These are phyloP conservation scores for Cryptococcus sp. DNA, from an alignment of 1,284 basidiomycete species.

Conservation along the genomic window DNA sequence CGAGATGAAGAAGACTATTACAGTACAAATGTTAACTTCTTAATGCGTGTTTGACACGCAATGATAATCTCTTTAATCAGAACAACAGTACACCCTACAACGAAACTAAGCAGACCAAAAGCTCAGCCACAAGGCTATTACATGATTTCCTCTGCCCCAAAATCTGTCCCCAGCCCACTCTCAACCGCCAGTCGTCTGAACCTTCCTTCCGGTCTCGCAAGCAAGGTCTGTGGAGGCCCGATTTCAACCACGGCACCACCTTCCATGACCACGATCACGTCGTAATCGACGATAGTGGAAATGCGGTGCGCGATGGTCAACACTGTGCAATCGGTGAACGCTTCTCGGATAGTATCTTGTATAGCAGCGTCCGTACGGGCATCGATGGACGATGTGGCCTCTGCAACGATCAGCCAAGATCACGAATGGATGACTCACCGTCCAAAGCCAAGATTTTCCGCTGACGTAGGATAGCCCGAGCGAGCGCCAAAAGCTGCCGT, in stretches of 20 bases:
- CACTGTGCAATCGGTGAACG: constrained; percentile 39
- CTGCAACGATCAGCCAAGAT: constrained; percentile 18
- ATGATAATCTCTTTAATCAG: too few species aligned
- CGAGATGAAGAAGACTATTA: too few species aligned
- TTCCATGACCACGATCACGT: constrained; percentile 29
- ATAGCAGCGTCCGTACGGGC: constrained; percentile 49
- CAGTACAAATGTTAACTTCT: too few species aligned
- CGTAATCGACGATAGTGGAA: constrained; percentile 27
- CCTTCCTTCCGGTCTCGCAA: constrained; percentile 16
- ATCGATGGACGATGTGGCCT: constrained; percentile 54
- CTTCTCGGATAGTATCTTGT: constrained; percentile 45
- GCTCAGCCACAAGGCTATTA: too few species aligned
- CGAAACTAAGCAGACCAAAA: too few species aligned
- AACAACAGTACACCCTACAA: too few species aligned
- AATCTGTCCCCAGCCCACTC: constrained; percentile 2
- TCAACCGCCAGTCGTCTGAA: constrained; percentile 20
- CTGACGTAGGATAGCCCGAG: constrained; percentile 53
- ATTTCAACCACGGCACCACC: constrained; percentile 21
- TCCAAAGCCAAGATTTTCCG: constrained; percentile 56
- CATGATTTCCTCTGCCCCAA: too few species aligned
- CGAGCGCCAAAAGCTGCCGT: constrained; percentile 57
- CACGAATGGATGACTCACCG: constrained; percentile 14
- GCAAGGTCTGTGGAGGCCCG: constrained; percentile 32
- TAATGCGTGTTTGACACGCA: too few species aligned
- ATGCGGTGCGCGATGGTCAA: constrained; percentile 52